A percentile compares a stretch with the other conserved stretches of the same genome.
Evolutionary conservation across 176 grass and related monocot species (phyloP).

Genomic region (Rhynchospora breviuscula): DNA sequence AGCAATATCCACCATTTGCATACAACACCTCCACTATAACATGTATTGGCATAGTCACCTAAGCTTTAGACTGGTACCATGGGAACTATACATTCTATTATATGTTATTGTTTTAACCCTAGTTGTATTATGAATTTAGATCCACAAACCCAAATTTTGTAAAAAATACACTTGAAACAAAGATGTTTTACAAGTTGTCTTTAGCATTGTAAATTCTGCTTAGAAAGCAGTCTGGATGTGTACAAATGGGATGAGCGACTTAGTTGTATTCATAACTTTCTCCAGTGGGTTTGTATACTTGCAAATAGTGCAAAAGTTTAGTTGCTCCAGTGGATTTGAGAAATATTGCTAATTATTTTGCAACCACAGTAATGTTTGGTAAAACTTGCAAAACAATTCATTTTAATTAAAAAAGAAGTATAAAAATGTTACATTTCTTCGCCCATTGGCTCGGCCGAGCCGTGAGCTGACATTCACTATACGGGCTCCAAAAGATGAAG

Average conservation of each 20-base stretch:
- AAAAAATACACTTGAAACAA: neutral
- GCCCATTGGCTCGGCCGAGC: constrained; percentile 70
- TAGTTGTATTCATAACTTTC: no score
- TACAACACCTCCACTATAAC: neutral
- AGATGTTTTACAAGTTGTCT: neutral
- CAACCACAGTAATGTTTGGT: neutral
- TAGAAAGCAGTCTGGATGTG: neutral
- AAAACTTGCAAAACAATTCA: neutral
- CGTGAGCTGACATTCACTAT: constrained; percentile 90
- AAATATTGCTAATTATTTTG: neutral
- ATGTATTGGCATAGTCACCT: neutral
- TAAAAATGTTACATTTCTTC: constrained; percentile 52
- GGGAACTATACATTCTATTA: neutral
- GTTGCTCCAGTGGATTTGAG: neutral
- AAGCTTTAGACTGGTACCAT: neutral
- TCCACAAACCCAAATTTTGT: neutral
- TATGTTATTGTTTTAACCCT: neutral
- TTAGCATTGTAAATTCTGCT: neutral
- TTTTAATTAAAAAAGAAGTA: neutral
- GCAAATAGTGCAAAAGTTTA: neutral
- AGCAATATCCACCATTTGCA: neutral
- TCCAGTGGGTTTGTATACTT: neutral
- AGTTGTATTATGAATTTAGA: neutral
- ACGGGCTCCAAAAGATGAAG: constrained; percentile 50
- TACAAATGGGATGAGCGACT: neutral